Conservation (phyloP, 2,329 filamentous ascomycete species). For the Massarina eburnea region DNA sequence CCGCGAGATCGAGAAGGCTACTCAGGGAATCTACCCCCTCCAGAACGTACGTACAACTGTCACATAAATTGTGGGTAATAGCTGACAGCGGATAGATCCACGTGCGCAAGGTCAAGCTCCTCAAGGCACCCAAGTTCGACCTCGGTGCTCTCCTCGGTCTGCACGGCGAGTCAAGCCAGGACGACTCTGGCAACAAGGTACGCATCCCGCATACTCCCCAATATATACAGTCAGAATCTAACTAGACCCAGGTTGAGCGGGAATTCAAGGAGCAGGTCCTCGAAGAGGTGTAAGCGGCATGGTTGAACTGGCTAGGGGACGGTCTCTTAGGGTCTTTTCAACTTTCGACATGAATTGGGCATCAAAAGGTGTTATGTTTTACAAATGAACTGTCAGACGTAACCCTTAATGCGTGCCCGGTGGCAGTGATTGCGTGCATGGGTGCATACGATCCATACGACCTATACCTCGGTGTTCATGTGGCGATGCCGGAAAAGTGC, state of each 20-base stretch:
- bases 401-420: constrained; percentile 35
- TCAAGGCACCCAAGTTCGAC: constrained; percentile 99
- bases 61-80: constrained; percentile 14
- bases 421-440: constrained; percentile 41
- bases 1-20: constrained; percentile 99
- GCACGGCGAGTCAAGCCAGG: constrained; percentile 94
- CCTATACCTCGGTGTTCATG: constrained; percentile 38
- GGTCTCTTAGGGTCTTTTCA: constrained; percentile 42
- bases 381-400: constrained; percentile 44
- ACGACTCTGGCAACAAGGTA: constrained; percentile 97
- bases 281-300: constrained; percentile 77
- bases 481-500: constrained; percentile 38
- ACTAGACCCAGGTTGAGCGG: constrained; percentile 62
- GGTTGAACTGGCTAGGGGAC: constrained; percentile 39
- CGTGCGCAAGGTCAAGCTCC: constrained; percentile 99
- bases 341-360: constrained; percentile 45
- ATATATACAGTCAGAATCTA: constrained; percentile 4
- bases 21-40: constrained; percentile 98
- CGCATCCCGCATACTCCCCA: neutral
- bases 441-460: constrained; percentile 17
- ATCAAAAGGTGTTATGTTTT: constrained; percentile 48
- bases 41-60: constrained; percentile 73
- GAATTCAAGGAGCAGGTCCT: constrained; percentile 99
- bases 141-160: constrained; percentile 93
- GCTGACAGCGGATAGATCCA: constrained; percentile 69